phyloP scores from a whole-genome alignment of 306 rosid species.

The Nissolia schottii region DNA sequence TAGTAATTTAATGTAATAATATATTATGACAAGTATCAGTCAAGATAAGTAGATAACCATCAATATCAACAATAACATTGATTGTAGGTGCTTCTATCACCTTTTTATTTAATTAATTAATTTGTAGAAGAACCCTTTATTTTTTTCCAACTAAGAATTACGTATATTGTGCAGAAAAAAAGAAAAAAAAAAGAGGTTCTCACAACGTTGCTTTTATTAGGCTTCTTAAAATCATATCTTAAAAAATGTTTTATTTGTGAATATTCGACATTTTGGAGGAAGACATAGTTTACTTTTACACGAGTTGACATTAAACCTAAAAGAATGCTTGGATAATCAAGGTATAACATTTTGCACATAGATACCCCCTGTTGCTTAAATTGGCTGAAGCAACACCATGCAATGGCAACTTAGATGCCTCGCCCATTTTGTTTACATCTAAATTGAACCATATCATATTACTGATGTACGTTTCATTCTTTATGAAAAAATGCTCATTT shows the following conservation, averaged over 20 bases:
- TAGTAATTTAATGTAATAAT: neutral
- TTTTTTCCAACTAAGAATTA: neutral
- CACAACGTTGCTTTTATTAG: neutral
- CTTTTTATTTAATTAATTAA: neutral
- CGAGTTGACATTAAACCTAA: neutral
- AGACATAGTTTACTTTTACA: neutral
- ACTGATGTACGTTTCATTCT: neutral
- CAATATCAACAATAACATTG: neutral
- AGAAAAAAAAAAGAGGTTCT: neutral
- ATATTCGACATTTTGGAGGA: neutral
- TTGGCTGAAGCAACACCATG: neutral
- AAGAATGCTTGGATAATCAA: neutral
- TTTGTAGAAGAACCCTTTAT: neutral
- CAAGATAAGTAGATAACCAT: neutral
- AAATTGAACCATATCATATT: neutral
- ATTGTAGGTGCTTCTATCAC: neutral
- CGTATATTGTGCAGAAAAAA: neutral
- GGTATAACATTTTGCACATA: neutral
- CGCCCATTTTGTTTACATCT: neutral
- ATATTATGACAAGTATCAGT: neutral
- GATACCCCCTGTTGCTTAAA: neutral
- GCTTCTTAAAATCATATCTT: neutral
- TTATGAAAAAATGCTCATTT: neutral
- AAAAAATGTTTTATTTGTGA: constrained; percentile 1
- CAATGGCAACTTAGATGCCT: neutral